phyloP scores from a whole-genome alignment of 352 stramenopile species.

The Phytophthora lateralis region DNA sequence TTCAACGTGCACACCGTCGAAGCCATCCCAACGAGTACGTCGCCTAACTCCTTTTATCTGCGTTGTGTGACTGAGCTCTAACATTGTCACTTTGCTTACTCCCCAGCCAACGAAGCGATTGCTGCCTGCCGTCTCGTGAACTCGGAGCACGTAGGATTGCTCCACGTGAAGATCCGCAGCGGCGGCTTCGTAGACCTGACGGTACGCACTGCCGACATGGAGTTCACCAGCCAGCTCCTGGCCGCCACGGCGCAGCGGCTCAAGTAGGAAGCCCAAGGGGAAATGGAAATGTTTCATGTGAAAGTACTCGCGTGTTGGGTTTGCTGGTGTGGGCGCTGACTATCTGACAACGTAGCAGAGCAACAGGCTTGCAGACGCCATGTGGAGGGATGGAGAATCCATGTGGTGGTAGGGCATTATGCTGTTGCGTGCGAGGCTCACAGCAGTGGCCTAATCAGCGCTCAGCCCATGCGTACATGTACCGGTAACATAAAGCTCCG shows the following conservation, averaged over 20 bases:
- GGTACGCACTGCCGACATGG: slow-evolving; percentile 84
- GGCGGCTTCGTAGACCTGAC: slow-evolving; percentile 86
- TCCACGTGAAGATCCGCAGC: slow-evolving; percentile 87
- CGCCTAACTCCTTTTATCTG: slow-evolving; percentile 9
- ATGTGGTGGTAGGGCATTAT: slow-evolving; percentile 15
- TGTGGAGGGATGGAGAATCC: slow-evolving; percentile 20
- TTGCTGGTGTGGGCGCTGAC: slow-evolving; percentile 1
- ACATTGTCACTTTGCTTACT: slow-evolving; percentile 7
- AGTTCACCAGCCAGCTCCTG: slow-evolving; percentile 80
- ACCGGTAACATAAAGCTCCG: background rate
- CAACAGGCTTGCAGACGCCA: slow-evolving; percentile 3
- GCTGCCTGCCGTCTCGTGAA: slow-evolving; percentile 75
- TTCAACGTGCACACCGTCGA: slow-evolving; percentile 87
- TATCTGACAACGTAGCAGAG: slow-evolving; percentile 1
- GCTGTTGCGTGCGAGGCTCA: slow-evolving; percentile 1
- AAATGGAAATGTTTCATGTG: slow-evolving; percentile 36
- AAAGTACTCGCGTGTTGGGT: slow-evolving; percentile 6
- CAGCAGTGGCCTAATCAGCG: slow-evolving; percentile 15
- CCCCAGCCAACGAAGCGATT: slow-evolving; percentile 86
- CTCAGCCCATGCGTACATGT: background rate
- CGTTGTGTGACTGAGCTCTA: slow-evolving; percentile 12
- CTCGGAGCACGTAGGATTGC: slow-evolving; percentile 83
- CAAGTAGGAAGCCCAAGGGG: slow-evolving; percentile 46
- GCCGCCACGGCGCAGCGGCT: slow-evolving; percentile 65
- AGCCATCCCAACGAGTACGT: slow-evolving; percentile 85